Evolutionary conservation across 371 early-diverging fungal genomes (phyloP).

Genomic region (Chytridium lagenaria): DNA sequence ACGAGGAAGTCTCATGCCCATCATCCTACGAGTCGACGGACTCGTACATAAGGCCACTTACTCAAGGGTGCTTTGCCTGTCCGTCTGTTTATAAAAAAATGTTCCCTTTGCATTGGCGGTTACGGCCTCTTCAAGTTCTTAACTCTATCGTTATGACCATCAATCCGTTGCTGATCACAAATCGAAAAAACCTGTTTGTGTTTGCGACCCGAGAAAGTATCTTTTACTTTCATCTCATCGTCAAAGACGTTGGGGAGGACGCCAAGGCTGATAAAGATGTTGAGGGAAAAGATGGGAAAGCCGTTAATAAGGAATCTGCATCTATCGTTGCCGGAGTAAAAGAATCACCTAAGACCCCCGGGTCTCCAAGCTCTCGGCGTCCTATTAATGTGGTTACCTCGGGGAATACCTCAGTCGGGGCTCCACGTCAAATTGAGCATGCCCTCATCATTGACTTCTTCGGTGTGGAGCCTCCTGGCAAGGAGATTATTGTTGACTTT

Average conservation of each 20-base stretch:
- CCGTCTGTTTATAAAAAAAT: constrained; percentile 65
- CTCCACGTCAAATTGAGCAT: constrained; percentile 52
- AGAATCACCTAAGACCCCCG: constrained; percentile 21
- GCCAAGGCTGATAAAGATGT: not conserved
- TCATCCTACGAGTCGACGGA: constrained; percentile 35
- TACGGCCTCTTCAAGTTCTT: constrained; percentile 70
- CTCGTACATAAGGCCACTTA: constrained; percentile 19
- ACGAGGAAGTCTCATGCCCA: constrained; percentile 35
- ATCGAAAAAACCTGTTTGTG: constrained; percentile 78
- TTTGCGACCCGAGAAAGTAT: constrained; percentile 61
- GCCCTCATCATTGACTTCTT: constrained; percentile 73
- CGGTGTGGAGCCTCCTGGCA: constrained; percentile 73
- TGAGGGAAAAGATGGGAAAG: constrained; percentile 4
- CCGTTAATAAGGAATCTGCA: constrained; percentile 30
- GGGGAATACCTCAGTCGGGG: constrained; percentile 37
- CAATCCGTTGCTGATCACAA: constrained; percentile 70
- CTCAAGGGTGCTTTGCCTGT: constrained; percentile 78
- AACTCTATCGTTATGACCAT: constrained; percentile 64
- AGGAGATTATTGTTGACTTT: constrained; percentile 70
- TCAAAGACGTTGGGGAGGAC: constrained; percentile 21
- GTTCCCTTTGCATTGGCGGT: constrained; percentile 79
- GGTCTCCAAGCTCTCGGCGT: constrained; percentile 18
- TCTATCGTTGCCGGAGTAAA: constrained; percentile 21
- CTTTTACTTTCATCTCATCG: constrained; percentile 67
- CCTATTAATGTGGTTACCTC: constrained; percentile 16